A percentile compares a stretch with the other conserved stretches of the same genome.
These are phyloP conservation scores for Talaromyces stipitatus DNA, from an alignment of 495 filamentous ascomycete species.

Conservation along the genomic window DNA sequence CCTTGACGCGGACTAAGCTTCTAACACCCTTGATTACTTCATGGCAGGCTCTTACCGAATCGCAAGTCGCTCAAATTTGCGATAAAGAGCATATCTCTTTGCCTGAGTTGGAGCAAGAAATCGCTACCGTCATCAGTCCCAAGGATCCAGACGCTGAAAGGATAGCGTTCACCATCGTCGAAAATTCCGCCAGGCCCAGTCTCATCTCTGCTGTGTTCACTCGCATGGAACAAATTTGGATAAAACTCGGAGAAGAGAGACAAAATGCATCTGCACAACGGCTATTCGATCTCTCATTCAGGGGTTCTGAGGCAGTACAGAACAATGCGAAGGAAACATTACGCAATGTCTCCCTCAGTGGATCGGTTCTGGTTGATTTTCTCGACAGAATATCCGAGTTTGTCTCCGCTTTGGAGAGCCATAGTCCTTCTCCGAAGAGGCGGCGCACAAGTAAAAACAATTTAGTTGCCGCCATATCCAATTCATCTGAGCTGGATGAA, in stretches of 20 bases:
- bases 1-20: slow-evolving; percentile 56
- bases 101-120: slow-evolving; percentile 47
- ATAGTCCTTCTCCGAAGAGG: slow-evolving; percentile 62
- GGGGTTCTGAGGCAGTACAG: slow-evolving; percentile 24
- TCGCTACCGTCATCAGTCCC: slow-evolving; percentile 54
- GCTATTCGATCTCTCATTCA: slow-evolving; percentile 48
- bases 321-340: slow-evolving; percentile 59
- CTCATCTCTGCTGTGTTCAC: slow-evolving; percentile 55
- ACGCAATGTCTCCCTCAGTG: slow-evolving; percentile 57
- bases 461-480: slow-evolving; percentile 25
- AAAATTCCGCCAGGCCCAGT: slow-evolving; percentile 33
- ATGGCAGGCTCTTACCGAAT: slow-evolving; percentile 48
- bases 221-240: slow-evolving; percentile 63
- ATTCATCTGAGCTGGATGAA: slow-evolving; percentile 47
- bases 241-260: slow-evolving; percentile 55
- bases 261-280: slow-evolving; percentile 50
- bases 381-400: slow-evolving; percentile 61
- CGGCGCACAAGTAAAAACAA: slow-evolving; percentile 66
- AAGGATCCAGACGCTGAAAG: slow-evolving; percentile 61
- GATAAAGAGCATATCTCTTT: slow-evolving; percentile 53
- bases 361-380: slow-evolving; percentile 59
- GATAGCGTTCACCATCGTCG: slow-evolving; percentile 43
- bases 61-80: slow-evolving; percentile 37
- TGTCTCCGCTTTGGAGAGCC: slow-evolving; percentile 50
- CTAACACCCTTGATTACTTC: slow-evolving; percentile 60